Percentiles rank a stretch among this genome's conserved stretches.
Evolutionary conservation across 2,329 filamentous ascomycete species (phyloP).

Genomic region (Cordyceps farinosa): DNA sequence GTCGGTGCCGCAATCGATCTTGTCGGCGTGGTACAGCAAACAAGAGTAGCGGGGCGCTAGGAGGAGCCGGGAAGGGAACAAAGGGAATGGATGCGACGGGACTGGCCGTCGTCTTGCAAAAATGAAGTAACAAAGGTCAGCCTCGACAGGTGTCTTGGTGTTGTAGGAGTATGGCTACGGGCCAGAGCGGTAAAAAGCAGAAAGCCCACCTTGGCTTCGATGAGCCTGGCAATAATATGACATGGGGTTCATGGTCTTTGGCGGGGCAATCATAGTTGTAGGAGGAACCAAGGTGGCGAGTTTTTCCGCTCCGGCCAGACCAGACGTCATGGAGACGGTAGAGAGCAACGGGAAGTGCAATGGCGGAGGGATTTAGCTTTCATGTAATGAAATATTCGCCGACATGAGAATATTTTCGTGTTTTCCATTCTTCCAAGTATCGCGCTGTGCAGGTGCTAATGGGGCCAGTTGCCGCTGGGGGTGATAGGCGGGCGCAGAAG

Average conservation of each 20-base stretch:
- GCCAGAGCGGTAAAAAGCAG: conserved; percentile 27
- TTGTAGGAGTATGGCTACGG: not conserved
- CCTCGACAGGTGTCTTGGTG: not conserved
- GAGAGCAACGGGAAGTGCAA: not conserved
- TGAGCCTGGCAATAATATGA: conserved; percentile 15
- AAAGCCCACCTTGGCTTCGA: conserved; percentile 24
- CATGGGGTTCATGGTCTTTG: conserved; percentile 23
- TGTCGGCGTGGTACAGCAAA: not conserved
- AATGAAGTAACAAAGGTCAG: not conserved
- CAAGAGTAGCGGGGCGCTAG: not conserved
- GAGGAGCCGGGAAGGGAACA: not conserved
- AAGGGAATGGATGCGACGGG: conserved; percentile 11
- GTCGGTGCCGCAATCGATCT: not conserved
- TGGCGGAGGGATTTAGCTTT: too few relatives aligned
- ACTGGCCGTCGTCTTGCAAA: conserved; percentile 9
- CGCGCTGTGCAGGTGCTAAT: not conserved
- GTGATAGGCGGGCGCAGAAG: not conserved
- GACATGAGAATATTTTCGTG: too few relatives aligned
- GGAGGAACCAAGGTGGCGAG: conserved; percentile 21
- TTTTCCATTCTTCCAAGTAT: not conserved
- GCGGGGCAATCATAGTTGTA: conserved; percentile 31
- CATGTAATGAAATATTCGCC: not conserved
- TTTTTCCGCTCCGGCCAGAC: conserved; percentile 31
- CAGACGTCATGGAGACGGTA: not conserved
- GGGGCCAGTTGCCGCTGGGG: not conserved